These are phyloP conservation scores for Eucalyptus pauciflora DNA, from an alignment of 345 rosid genomes.

Conservation along the genomic window DNA sequence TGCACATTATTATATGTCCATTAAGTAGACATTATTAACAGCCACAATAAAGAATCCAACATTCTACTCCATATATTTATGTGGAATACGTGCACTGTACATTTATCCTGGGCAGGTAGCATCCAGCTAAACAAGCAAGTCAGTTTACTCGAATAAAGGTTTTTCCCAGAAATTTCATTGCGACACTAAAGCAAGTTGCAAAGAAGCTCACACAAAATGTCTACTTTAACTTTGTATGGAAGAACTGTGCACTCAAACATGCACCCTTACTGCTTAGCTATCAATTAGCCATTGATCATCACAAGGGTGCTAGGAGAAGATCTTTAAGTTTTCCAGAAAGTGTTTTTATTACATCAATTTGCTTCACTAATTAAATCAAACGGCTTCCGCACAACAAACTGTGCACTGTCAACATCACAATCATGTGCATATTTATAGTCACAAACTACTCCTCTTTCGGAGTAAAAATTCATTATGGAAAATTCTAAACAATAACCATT, in stretches of 20 bases:
- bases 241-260: background rate
- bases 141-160: background rate
- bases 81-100: background rate
- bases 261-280: background rate
- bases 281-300: background rate
- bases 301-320: background rate
- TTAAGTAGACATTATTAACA: background rate
- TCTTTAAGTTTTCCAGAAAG: background rate
- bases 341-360: background rate
- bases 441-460: background rate
- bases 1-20: background rate
- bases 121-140: background rate
- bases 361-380: background rate
- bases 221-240: background rate
- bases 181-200: background rate
- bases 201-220: background rate
- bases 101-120: background rate
- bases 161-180: background rate
- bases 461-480: background rate
- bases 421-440: background rate
- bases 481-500: background rate
- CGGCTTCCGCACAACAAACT: background rate
- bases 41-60: background rate
- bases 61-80: background rate
- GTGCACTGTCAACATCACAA: background rate